Conservation (phyloP, 2,329 filamentous ascomycete species). For the Phoma sp. region DNA sequence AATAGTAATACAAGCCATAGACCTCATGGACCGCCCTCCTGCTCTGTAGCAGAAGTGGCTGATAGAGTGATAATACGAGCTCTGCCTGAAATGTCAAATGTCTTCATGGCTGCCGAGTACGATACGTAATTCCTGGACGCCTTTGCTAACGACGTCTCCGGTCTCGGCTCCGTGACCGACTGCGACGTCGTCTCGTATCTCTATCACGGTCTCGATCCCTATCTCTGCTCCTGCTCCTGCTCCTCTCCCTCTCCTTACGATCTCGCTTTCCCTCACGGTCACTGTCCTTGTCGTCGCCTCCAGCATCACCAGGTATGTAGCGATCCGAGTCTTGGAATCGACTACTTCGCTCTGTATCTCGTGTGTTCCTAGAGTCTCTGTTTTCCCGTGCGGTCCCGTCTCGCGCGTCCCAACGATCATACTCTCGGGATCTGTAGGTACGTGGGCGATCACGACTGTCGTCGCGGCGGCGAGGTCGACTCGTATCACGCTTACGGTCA, state of each 20-base stretch:
- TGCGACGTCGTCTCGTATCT: constrained; percentile 26
- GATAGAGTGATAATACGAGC: not conserved
- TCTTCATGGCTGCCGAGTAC: not conserved
- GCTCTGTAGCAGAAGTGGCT: not conserved
- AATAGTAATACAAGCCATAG: constrained; percentile 6
- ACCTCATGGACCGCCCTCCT: not conserved
- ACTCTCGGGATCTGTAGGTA: constrained; percentile 53
- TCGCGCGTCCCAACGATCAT: constrained; percentile 46
- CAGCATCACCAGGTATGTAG: constrained; percentile 34
- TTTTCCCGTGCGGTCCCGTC: constrained; percentile 3
- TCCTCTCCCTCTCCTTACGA: constrained; percentile 38
- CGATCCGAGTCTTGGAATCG: constrained; percentile 42
- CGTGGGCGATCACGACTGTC: constrained; percentile 49
- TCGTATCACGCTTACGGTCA: constrained; percentile 32
- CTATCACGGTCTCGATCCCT: constrained; percentile 21
- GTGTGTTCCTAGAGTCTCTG: not conserved
- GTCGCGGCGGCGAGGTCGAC: constrained; percentile 35
- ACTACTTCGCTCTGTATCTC: constrained; percentile 22
- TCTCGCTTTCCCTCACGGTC: constrained; percentile 22
- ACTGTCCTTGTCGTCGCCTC: constrained; percentile 24
- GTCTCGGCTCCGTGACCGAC: constrained; percentile 29
- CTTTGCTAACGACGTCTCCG: constrained; percentile 8
- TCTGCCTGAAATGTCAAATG: not conserved
- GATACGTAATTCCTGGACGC: not conserved
- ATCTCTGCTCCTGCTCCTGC: constrained; percentile 23